These are phyloP conservation scores for Nicotiana knightiana DNA, from an alignment of 257 asterid species.

Conservation along the genomic window DNA sequence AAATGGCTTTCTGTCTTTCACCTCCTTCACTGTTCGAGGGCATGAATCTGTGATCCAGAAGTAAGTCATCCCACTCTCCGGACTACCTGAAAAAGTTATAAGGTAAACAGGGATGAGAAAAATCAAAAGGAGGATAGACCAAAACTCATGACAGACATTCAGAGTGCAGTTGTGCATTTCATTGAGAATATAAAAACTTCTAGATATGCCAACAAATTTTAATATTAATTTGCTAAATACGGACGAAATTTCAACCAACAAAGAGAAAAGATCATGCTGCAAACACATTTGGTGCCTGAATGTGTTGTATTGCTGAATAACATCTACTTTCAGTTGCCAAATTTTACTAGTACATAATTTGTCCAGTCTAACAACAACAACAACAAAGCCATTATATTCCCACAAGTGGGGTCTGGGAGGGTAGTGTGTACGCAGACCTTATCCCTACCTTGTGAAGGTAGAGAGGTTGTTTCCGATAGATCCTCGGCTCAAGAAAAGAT, in stretches of 20 bases:
- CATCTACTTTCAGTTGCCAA: neutral
- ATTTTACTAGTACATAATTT: neutral
- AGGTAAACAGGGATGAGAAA: neutral
- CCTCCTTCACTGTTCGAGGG: conserved; percentile 78
- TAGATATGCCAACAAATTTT: neutral
- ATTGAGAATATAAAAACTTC: neutral
- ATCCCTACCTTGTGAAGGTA: too few species aligned
- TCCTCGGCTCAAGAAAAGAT: too few species aligned
- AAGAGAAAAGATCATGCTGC: neutral
- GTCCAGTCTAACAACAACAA: neutral
- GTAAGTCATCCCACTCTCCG: conserved; percentile 73
- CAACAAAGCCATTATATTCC: too few species aligned
- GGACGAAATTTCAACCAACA: neutral
- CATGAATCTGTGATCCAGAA: conserved; percentile 98
- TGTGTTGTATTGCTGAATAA: neutral
- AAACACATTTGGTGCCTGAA: neutral
- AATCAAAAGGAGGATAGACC: neutral
- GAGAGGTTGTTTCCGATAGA: too few species aligned
- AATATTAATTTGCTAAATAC: neutral
- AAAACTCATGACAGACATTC: neutral
- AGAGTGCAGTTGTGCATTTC: neutral
- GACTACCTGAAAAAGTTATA: conserved; percentile 43
- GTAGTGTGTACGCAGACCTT: too few species aligned
- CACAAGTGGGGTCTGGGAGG: too few species aligned
- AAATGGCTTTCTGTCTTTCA: conserved; percentile 64